Base-by-base conservation (phyloP, 305 asterid genomes). In the Plantago rigida region DNA sequence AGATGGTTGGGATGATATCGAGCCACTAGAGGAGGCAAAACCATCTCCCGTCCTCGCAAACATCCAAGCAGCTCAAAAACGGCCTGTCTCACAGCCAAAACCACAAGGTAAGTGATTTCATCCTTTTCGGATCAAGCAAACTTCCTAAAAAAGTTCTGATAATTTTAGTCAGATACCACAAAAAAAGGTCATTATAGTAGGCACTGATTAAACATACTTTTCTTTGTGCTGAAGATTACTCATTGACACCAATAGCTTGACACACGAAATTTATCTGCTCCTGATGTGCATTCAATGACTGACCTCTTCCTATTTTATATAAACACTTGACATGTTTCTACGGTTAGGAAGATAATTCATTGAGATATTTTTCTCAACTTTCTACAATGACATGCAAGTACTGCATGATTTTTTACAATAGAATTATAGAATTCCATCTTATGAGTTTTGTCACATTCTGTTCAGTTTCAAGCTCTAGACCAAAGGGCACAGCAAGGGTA, bases 1-100 rank as follows among this genome's bases (percentile, higher is more conserved):
- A 64, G 89, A 84, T 65, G 94, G 95, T 12, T 89, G 99, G 99
- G 96, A 92, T 81, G 97, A 84, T 68, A 71, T 92, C 34, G 95
- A 88, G 76, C 96, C 99, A 62, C 80, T 81, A 13, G 97, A 92
- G 73, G 91, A 82, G 63, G 70, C 82, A 51, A 79, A 75, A 66
- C 95, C 81, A 63, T 75, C 95, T 60, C 66, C 86, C 61, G 84
- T 83, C 64, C 99, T 89, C 62, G 86, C 95, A 61, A 89, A 70
- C 69, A 92, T 89, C 69, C 92, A 83, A 72, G 99, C 97, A 36
- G 97, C 97, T 71, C 96, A 89, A 73, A 92, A 75, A 70, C 81
- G 91, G 54, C 95, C 96, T 0, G 95, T 92, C 57, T 69, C 82
- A 56, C 78, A 67, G 15, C 85, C 85, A 52, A 88, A 87, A 71